phyloP scores from a whole-genome alignment of 2,329 filamentous ascomycete species.

The Cladophialophora chaetospira region DNA sequence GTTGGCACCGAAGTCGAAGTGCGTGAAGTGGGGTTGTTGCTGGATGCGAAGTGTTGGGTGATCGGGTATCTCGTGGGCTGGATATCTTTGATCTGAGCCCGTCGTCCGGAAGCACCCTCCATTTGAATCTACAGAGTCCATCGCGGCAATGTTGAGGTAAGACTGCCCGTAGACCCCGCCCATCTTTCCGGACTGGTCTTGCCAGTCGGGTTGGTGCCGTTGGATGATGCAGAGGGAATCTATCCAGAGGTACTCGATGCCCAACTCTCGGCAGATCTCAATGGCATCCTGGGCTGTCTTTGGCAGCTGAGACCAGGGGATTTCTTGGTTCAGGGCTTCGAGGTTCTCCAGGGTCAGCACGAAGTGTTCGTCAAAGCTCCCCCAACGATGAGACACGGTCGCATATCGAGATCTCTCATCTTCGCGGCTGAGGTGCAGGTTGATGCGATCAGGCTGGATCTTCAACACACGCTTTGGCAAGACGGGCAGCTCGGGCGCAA shows the following conservation, averaged over 20 bases:
- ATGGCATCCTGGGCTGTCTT: constrained; percentile 1
- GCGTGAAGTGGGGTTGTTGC: constrained; percentile 8
- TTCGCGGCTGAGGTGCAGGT: not conserved
- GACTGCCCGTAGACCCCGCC: not conserved
- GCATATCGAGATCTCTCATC: constrained; percentile 1
- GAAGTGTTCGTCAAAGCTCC: not conserved
- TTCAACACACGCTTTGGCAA: constrained; percentile 4
- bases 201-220: not conserved
- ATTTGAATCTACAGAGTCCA: not conserved
- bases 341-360: not conserved
- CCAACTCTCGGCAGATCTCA: not conserved
- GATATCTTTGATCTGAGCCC: not conserved
- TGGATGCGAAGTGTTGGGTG: not conserved
- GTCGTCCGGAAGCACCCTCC: constrained; percentile 4
- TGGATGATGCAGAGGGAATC: too few relatives aligned
- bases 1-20: constrained; percentile 2
- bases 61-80: not conserved
- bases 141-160: constrained; percentile 3
- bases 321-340: constrained; percentile 2
- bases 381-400: constrained; percentile 7
- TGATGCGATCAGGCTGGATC: not conserved
- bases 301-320: not conserved
- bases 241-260: constrained; percentile 10
- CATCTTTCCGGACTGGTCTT: constrained; percentile 2
- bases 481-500: not conserved